Evolutionary conservation across 2,329 filamentous ascomycete genomes (phyloP).

Genomic region (Cercospora janseana): DNA sequence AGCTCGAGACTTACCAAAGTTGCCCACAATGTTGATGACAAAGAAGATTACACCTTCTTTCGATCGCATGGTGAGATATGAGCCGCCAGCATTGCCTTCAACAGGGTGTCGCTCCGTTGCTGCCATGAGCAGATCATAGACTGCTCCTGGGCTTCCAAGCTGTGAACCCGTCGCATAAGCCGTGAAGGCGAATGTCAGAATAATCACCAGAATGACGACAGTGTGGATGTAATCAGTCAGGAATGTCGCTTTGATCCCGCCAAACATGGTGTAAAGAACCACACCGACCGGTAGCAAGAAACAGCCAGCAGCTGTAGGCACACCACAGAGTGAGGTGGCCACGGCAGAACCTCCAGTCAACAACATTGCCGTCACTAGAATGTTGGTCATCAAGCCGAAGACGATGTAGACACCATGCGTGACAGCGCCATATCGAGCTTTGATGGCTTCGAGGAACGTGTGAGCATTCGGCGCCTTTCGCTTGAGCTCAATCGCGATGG

Average conservation of each 20-base stretch:
- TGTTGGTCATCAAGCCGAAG: slow-evolving; percentile 74
- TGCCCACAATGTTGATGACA: slow-evolving; percentile 57
- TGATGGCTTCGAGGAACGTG: slow-evolving; percentile 71
- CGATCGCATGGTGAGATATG: slow-evolving; percentile 83
- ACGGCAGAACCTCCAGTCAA: slow-evolving; percentile 72
- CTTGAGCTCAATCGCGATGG: slow-evolving; percentile 86
- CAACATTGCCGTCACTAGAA: slow-evolving; percentile 85
- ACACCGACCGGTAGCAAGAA: slow-evolving; percentile 80
- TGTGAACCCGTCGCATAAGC: slow-evolving; percentile 71
- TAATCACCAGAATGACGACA: slow-evolving; percentile 78
- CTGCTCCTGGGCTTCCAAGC: slow-evolving; percentile 70
- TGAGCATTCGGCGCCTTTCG: slow-evolving; percentile 83
- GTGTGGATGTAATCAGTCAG: slow-evolving; percentile 85
- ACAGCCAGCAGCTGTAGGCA: slow-evolving; percentile 76
- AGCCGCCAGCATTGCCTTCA: slow-evolving; percentile 73
- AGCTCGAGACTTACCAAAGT: slow-evolving; percentile 55
- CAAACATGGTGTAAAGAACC: slow-evolving; percentile 67
- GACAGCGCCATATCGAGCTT: slow-evolving; percentile 70
- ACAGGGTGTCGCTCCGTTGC: slow-evolving; percentile 71
- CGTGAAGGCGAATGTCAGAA: slow-evolving; percentile 80
- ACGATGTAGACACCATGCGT: slow-evolving; percentile 78
- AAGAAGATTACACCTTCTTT: slow-evolving; percentile 84
- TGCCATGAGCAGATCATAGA: slow-evolving; percentile 74
- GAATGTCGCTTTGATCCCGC: slow-evolving; percentile 83
- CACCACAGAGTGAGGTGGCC: slow-evolving; percentile 67